Evolutionary conservation across 2,329 filamentous ascomycete genomes (phyloP).

Genomic region (Knufia fluminis): DNA sequence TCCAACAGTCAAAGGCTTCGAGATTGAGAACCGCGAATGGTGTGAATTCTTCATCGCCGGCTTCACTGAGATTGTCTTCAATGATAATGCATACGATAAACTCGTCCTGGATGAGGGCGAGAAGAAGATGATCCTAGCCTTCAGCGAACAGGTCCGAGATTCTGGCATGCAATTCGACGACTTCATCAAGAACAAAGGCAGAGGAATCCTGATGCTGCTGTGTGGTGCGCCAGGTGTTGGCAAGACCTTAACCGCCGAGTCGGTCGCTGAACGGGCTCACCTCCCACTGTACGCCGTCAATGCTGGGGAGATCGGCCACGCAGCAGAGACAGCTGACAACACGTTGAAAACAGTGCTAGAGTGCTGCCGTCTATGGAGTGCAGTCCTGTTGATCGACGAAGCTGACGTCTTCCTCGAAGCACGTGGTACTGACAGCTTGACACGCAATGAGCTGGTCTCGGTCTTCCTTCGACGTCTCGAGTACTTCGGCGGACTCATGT

Average conservation of each 20-base stretch:
- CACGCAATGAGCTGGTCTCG: constrained; percentile 11
- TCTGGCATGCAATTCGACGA: constrained; percentile 39
- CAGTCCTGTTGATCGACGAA: constrained; percentile 12
- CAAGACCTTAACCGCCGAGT: constrained; percentile 45
- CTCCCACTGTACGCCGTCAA: constrained; percentile 43
- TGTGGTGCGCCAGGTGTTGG: constrained; percentile 45
- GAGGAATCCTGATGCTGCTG: constrained; percentile 37
- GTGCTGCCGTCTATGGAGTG: constrained; percentile 9
- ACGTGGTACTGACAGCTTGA: constrained; percentile 4
- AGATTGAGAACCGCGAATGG: neutral
- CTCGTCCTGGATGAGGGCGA: constrained; percentile 39
- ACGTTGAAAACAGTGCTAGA: neutral
- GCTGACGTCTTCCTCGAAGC: constrained; percentile 13
- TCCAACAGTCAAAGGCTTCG: constrained; percentile 1
- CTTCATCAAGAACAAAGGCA: constrained; percentile 44
- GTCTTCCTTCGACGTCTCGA: constrained; percentile 18
- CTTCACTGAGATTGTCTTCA: constrained; percentile 27
- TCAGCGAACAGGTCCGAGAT: constrained; percentile 34
- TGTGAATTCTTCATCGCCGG: neutral
- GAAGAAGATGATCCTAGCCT: constrained; percentile 40
- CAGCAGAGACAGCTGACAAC: neutral
- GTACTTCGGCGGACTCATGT: constrained; percentile 24
- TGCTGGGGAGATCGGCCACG: constrained; percentile 8
- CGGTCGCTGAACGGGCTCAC: constrained; percentile 41
- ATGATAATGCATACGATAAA: constrained; percentile 37